Conservation (phyloP, 257 asterid species). For the Solanum clarkiae region DNA sequence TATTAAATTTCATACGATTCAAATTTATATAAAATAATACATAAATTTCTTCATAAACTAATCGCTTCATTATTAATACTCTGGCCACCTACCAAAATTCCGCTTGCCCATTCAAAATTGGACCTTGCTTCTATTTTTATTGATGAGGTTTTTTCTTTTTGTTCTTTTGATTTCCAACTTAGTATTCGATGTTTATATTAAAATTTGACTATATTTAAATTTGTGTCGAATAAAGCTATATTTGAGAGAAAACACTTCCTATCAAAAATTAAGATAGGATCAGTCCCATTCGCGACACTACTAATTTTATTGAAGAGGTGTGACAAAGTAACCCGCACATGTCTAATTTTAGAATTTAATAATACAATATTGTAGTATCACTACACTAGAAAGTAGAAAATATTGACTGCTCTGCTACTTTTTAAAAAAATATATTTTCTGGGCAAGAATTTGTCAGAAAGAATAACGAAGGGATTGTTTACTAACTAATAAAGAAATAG, state of each 20-base stretch:
- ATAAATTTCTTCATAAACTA: too few relatives aligned
- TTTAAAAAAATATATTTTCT: not conserved
- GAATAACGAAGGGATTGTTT: not conserved
- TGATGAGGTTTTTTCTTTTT: too few relatives aligned
- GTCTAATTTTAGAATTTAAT: not conserved
- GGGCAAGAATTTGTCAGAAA: not conserved
- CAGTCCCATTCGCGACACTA: fast-evolving
- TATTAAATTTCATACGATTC: too few relatives aligned
- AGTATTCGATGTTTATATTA: too few relatives aligned
- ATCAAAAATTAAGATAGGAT: too few relatives aligned
- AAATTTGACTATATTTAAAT: too few relatives aligned
- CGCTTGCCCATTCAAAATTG: not conserved
- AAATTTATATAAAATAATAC: too few relatives aligned
- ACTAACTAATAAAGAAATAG: not conserved
- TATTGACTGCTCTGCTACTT: not conserved
- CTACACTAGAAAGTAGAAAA: not conserved
- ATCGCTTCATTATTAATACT: too few relatives aligned
- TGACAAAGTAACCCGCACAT: not conserved
- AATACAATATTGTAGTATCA: not conserved
- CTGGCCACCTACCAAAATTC: too few relatives aligned
- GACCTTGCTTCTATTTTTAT: not conserved
- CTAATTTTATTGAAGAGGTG: too few relatives aligned
- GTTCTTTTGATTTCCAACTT: too few relatives aligned
- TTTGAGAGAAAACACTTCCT: too few relatives aligned
- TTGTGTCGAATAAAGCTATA: fast-evolving